Percentiles rank a stretch among this genome's conserved stretches.
Evolutionary conservation across 805 yeast genomes (phyloP).

Genomic region (Candida argentea): DNA sequence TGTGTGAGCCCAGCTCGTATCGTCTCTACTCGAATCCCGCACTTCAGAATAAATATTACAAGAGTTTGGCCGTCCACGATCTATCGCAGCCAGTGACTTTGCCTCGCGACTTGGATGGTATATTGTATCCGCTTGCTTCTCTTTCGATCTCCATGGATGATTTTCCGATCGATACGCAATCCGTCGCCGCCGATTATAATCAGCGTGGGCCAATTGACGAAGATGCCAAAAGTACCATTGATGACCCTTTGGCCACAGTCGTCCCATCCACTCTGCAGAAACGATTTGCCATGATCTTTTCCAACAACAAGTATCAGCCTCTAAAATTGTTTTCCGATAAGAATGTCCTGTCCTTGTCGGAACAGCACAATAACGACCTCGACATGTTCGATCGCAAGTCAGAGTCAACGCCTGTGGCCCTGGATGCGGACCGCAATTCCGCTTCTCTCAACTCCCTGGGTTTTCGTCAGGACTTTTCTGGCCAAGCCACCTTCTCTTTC

Average conservation of each 20-base stretch:
- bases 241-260: background rate
- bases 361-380: background rate
- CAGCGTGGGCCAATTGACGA: background rate
- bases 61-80: slow-evolving; percentile 2
- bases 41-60: slow-evolving; percentile 6
- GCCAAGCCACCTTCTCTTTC: no score
- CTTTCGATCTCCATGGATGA: slow-evolving; percentile 6
- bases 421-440: no score
- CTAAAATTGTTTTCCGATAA: slow-evolving; percentile 2
- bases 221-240: no score
- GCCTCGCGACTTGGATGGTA: slow-evolving; percentile 17
- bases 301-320: slow-evolving; percentile 9
- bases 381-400: no score
- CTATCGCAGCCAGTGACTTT: slow-evolving; percentile 13
- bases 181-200: background rate
- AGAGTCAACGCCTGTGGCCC: no score
- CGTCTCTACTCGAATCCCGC: slow-evolving; percentile 10
- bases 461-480: background rate
- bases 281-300: slow-evolving; percentile 14
- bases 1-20: slow-evolving; percentile 9
- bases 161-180: no score
- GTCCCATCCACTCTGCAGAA: slow-evolving; percentile 3
- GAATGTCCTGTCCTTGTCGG: background rate
- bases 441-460: no score
- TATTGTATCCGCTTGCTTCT: slow-evolving; percentile 18